A percentile compares a stretch with the other conserved stretches of the same genome.
Conservation (phyloP, 352 stramenopile species). For the Peronospora belbahrii region DNA sequence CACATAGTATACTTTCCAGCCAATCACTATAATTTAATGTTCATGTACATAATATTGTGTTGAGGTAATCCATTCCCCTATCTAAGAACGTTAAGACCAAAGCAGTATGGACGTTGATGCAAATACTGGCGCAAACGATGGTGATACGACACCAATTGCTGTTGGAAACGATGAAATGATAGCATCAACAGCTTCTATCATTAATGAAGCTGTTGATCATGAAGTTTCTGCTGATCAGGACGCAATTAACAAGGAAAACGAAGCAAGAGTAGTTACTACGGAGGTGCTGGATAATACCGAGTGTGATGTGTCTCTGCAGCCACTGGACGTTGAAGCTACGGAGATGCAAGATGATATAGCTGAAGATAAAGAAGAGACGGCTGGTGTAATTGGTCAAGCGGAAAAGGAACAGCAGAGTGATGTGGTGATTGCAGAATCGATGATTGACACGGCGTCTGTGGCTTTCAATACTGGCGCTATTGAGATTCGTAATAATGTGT, state of each 20-base stretch:
- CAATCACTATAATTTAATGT: slow-evolving; percentile 6
- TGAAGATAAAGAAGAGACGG: not conserved
- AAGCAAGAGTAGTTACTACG: not conserved
- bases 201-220: not conserved
- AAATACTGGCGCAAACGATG: slow-evolving; percentile 1
- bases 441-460: not conserved
- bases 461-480: not conserved
- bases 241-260: not conserved
- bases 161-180: not conserved
- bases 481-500: not conserved
- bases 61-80: slow-evolving; percentile 5
- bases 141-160: not conserved
- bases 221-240: not conserved
- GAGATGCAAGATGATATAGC: not conserved
- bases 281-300: slow-evolving; percentile 2
- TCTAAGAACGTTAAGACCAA: slow-evolving; percentile 5
- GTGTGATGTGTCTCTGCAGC: slow-evolving; percentile 1
- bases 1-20: no score
- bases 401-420: not conserved
- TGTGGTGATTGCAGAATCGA: not conserved
- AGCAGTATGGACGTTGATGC: slow-evolving; percentile 16
- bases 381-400: not conserved
- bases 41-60: slow-evolving; percentile 2
- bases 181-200: not conserved
- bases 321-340: not conserved